These are phyloP conservation scores for Croton laevigatus DNA, from an alignment of 441 rosid species.

Conservation along the genomic window DNA sequence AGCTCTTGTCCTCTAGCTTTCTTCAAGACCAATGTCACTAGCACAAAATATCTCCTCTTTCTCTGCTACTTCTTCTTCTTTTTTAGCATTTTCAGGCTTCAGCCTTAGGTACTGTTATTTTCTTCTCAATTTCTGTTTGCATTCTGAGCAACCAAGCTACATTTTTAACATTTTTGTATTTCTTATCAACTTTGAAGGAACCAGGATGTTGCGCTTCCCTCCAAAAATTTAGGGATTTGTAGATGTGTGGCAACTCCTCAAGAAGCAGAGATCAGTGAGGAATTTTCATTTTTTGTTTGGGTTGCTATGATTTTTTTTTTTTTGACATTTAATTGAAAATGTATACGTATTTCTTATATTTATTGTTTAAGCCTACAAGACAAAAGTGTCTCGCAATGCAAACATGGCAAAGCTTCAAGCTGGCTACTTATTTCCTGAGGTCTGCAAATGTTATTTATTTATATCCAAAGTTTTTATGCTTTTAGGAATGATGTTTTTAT, in stretches of 20 bases:
- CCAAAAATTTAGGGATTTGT: constrained; percentile 41
- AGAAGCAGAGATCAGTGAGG: constrained; percentile 54
- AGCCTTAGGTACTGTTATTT: constrained; percentile 39
- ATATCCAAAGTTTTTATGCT: neutral
- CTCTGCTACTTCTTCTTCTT: constrained; percentile 65
- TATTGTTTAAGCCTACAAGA: constrained; percentile 64
- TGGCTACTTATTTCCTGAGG: constrained; percentile 96
- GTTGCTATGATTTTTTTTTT: neutral
- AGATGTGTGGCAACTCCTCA: constrained; percentile 67
- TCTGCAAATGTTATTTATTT: constrained; percentile 23
- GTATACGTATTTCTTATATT: neutral
- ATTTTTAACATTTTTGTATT: neutral
- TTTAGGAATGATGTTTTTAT: neutral
- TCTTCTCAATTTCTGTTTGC: neutral
- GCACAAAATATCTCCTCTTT: constrained; percentile 44
- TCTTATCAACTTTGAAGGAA: constrained; percentile 30
- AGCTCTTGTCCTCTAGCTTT: no score
- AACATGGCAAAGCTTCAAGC: constrained; percentile 97
- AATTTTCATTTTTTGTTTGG: neutral
- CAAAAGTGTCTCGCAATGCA: constrained; percentile 76
- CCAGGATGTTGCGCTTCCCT: constrained; percentile 38
- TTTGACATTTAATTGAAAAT: neutral
- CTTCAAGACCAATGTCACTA: constrained; percentile 32
- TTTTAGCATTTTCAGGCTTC: constrained; percentile 44
- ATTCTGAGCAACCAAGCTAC: neutral